Conservation (phyloP, 2,329 filamentous ascomycete species). For the Fusarium sp. region DNA sequence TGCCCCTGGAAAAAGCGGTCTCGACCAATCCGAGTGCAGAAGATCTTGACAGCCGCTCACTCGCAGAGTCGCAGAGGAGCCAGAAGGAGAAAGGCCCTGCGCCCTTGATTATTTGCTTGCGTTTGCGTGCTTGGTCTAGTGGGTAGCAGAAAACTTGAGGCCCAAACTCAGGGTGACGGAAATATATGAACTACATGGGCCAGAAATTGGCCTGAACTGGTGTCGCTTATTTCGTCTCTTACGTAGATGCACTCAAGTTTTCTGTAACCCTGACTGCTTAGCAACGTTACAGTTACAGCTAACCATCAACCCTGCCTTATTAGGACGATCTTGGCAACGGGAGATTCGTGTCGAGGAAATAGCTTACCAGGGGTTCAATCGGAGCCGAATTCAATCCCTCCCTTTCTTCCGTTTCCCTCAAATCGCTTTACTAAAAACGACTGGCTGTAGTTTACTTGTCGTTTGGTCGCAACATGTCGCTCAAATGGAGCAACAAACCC, state of each 20-base stretch:
- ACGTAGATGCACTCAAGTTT: not conserved
- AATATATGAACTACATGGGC: not conserved
- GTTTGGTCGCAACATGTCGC: constrained; percentile 10
- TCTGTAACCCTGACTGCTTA: constrained; percentile 1
- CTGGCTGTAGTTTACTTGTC: constrained; percentile 3
- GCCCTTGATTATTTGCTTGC: not conserved
- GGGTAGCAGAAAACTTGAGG: not conserved
- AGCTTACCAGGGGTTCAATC: constrained; percentile 26
- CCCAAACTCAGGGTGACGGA: not conserved
- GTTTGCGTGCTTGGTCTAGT: not conserved
- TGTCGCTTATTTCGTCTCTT: not conserved
- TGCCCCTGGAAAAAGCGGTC: constrained; percentile 41
- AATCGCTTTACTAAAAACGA: not conserved
- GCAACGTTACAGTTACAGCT: constrained; percentile 34
- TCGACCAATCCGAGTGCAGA: constrained; percentile 27
- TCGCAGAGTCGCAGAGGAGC: not conserved
- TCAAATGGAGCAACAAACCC: constrained; percentile 12
- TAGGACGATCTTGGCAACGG: constrained; percentile 37
- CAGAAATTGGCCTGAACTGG: not conserved
- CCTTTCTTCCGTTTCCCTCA: constrained; percentile 17
- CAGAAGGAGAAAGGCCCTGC: not conserved
- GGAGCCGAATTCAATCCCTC: constrained; percentile 19
- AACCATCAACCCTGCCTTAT: constrained; percentile 27
- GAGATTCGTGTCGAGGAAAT: constrained; percentile 17
- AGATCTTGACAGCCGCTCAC: constrained; percentile 34